Conservation (phyloP, 306 rosid genomes). For the Macrotyloma uniflorum region DNA sequence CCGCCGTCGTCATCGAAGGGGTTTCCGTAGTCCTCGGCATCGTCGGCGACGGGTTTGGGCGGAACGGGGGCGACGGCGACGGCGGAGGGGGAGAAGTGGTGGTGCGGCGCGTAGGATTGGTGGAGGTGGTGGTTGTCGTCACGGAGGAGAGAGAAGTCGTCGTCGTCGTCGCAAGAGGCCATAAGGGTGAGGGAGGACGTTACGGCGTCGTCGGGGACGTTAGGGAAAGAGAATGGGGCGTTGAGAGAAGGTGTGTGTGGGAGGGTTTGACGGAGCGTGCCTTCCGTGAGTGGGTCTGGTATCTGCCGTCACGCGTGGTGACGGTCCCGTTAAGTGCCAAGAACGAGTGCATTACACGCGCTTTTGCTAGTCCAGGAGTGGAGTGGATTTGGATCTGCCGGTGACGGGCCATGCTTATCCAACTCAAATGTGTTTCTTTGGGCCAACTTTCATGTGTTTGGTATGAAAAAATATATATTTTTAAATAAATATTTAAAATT, state of each 20-base stretch:
- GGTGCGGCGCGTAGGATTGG: conserved; percentile 64
- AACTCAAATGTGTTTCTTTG: neutral
- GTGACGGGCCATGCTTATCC: conserved; percentile 17
- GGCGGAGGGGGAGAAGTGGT: conserved; percentile 50
- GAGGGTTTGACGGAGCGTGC: conserved; percentile 64
- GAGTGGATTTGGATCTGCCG: neutral
- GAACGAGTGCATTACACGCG: conserved; percentile 33
- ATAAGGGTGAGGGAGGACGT: conserved; percentile 60
- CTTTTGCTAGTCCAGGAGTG: conserved; percentile 3
- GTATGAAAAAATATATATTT: neutral
- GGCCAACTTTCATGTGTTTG: neutral
- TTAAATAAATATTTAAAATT: too few species aligned
- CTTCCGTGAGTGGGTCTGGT: conserved; percentile 52
- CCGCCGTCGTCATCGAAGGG: conserved; percentile 64
- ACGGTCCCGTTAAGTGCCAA: conserved; percentile 86
- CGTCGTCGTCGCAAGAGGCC: conserved; percentile 97
- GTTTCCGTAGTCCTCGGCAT: conserved; percentile 58
- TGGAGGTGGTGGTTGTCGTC: conserved; percentile 67
- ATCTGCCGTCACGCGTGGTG: conserved; percentile 63
- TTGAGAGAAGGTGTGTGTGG: conserved; percentile 31
- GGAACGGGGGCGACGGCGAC: conserved; percentile 42
- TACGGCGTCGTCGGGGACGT: conserved; percentile 69
- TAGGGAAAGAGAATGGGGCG: conserved; percentile 47
- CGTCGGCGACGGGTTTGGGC: conserved; percentile 49
- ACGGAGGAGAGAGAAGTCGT: conserved; percentile 80